Base-by-base conservation (phyloP, 192 early-diverging fungal species). In the Chytriomyces confervae region DNA sequence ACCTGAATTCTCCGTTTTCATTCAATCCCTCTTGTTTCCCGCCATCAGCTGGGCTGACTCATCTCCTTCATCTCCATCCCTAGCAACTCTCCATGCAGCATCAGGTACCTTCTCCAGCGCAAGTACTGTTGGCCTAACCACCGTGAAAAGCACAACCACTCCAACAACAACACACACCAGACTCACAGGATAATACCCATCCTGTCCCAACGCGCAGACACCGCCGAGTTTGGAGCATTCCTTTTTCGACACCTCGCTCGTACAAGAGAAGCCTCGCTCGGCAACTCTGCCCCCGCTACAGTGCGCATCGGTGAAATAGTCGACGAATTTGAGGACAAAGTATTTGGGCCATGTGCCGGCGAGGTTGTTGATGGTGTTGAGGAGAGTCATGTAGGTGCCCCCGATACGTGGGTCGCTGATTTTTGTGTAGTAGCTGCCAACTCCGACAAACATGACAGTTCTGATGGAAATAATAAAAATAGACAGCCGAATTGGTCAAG, bases 311-410 rank as follows among this genome's bases (percentile, higher is more conserved):
- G 95, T 96, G 71, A 95, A 93, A 63, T 90, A 91, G 80, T 98
- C 97, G 13, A 98, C 95, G 0, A 95, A 89, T 77, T 94, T 89
- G 66, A 98, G 86, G 16, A 98, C 91, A 88, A 98, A 96, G 84
- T 91, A 97, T 29, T 93, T 89, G 0, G 96, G 95, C 97, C 95
- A 98, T 6, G 96, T 99, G 43, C 97, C 97, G 60, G 96, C 97
- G 81, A 99, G 93, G 83, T 99, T 99, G 77, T 91, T 93, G 68
- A 98, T 81, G 1, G 97, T 99, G 80, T 97, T 97, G 50, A 98
- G 86, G 77, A 89, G 76, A 18, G 88, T 89, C 88, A 89, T 89
- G 78, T 89, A 89, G 7, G 86, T 89, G 18, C 88, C 88, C 20
- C 86, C 97, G 76, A 99, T 97, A 36, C 93, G 81, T 6, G 97